Conservation (phyloP, 139 green algal genomes). For the Tetraselmis striata region DNA sequence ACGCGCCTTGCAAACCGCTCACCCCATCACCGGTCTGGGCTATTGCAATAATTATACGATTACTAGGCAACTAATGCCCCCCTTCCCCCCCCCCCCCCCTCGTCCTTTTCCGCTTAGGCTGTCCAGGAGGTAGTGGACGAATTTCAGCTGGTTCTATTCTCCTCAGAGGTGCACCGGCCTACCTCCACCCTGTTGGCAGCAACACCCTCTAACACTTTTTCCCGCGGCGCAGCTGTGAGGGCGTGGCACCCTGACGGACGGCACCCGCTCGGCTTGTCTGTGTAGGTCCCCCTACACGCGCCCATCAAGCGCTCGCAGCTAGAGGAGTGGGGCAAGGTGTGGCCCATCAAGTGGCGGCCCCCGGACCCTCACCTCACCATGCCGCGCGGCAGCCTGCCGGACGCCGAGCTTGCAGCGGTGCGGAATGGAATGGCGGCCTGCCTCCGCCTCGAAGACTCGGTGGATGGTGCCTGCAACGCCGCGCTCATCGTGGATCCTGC, state of each 20-base stretch:
- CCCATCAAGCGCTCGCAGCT: slow-evolving; percentile 48
- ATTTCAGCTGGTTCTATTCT: neutral
- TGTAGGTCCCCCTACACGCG: slow-evolving; percentile 33
- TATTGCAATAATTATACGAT: too few relatives aligned
- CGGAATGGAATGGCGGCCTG: slow-evolving; percentile 39
- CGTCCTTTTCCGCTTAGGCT: neutral
- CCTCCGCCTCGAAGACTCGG: slow-evolving; percentile 8
- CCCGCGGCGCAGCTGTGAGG: too few relatives aligned
- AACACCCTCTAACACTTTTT: neutral
- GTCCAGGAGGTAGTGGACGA: neutral
- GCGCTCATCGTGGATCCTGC: slow-evolving; percentile 57
- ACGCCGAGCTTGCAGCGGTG: slow-evolving; percentile 22
- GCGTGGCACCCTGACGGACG: too few relatives aligned
- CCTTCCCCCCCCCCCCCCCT: neutral
- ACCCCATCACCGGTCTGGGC: too few relatives aligned
- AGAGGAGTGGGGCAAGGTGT: slow-evolving; percentile 51
- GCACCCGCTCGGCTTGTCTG: too few relatives aligned
- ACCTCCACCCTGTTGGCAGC: neutral
- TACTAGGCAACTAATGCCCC: neutral
- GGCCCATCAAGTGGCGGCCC: slow-evolving; percentile 64
- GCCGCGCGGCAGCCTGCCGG: neutral
- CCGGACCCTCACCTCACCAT: slow-evolving; percentile 22
- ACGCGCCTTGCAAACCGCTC: too few relatives aligned
- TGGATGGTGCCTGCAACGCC: slow-evolving; percentile 46
- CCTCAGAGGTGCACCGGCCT: neutral